Percentiles rank a stretch among this genome's conserved stretches.
These are phyloP conservation scores for Yarrowia phangngaensis DNA, from an alignment of 805 yeast species.

Conservation along the genomic window DNA sequence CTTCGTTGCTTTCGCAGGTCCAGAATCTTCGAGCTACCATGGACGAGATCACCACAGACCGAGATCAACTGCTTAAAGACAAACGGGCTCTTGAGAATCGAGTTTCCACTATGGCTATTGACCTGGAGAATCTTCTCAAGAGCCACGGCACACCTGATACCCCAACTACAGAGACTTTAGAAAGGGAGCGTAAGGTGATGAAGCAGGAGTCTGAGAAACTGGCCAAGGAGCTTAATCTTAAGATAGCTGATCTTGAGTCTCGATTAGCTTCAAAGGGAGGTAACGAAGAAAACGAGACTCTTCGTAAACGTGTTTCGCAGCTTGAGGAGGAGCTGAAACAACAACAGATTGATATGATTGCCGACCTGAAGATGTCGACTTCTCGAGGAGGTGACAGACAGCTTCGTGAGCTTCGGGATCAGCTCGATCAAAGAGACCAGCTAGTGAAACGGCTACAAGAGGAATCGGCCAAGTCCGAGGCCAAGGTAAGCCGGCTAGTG, in stretches of 20 bases:
- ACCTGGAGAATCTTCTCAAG: conserved; percentile 14
- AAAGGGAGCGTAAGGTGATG: conserved; percentile 29
- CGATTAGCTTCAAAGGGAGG: conserved; percentile 10
- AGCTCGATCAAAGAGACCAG: conserved; percentile 36
- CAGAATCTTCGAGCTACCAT: conserved; percentile 55
- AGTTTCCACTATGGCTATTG: conserved; percentile 42
- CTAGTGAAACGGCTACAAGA: conserved; percentile 42
- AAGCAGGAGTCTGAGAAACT: conserved; percentile 37
- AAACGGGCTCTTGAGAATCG: conserved; percentile 48
- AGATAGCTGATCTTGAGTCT: conserved; percentile 34
- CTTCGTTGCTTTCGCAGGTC: conserved; percentile 51
- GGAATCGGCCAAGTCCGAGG: conserved; percentile 52
- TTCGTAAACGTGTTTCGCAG: conserved; percentile 28
- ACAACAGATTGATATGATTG: conserved; percentile 29
- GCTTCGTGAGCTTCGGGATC: conserved; percentile 32
- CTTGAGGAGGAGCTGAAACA: conserved; percentile 33
- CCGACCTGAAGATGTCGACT: conserved; percentile 31
- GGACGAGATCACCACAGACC: conserved; percentile 57
- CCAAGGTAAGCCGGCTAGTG: conserved; percentile 45
- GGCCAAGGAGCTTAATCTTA: conserved; percentile 33
- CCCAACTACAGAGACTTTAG: conserved; percentile 9
- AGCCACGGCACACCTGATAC: conserved; percentile 4
- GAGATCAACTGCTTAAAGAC: conserved; percentile 55
- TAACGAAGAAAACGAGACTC: neutral
- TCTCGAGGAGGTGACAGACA: conserved; percentile 33